A percentile compares a stretch with the other conserved stretches of the same genome.
Evolutionary conservation across 768 basidiomycete species (phyloP).

Genomic region (Xerocomus brunneocitrinus): DNA sequence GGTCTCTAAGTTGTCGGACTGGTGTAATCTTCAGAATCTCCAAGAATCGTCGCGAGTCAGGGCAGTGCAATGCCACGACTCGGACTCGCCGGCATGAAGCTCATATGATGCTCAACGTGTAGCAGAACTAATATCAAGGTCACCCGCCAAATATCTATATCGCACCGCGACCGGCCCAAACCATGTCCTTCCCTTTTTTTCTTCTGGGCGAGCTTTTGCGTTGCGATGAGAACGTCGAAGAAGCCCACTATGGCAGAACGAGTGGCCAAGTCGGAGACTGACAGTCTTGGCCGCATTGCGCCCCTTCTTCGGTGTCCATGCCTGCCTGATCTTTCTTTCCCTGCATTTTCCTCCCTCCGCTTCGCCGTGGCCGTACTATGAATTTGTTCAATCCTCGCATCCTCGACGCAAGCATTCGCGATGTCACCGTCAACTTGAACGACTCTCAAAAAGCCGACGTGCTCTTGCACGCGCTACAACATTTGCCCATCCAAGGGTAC

Average conservation of each 20-base stretch:
- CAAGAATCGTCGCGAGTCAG: too few species aligned
- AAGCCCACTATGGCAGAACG: conserved; percentile 4
- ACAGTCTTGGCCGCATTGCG: conserved; percentile 16
- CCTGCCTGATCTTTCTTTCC: background rate
- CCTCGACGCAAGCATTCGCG: conserved; percentile 70
- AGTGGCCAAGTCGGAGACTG: background rate
- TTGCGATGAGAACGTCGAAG: conserved; percentile 6
- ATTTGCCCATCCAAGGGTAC: conserved; percentile 67
- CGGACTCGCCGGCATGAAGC: too few species aligned
- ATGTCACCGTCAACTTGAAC: conserved; percentile 52
- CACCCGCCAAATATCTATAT: too few species aligned
- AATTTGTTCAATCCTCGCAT: conserved; percentile 73
- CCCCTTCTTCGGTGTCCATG: conserved; percentile 3
- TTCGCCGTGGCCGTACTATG: conserved; percentile 30
- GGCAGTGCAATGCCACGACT: too few species aligned
- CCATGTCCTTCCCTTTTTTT: too few species aligned
- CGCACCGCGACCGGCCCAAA: too few species aligned
- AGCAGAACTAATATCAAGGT: too few species aligned
- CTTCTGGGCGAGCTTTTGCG: background rate
- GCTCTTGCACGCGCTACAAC: conserved; percentile 76
- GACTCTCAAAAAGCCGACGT: conserved; percentile 68
- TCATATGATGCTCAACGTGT: too few species aligned
- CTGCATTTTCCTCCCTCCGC: background rate
- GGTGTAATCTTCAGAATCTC: too few species aligned
- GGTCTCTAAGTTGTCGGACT: too few species aligned